phyloP scores from a whole-genome alignment of 306 rosid genomes.

The Trichosanthes truncata region DNA sequence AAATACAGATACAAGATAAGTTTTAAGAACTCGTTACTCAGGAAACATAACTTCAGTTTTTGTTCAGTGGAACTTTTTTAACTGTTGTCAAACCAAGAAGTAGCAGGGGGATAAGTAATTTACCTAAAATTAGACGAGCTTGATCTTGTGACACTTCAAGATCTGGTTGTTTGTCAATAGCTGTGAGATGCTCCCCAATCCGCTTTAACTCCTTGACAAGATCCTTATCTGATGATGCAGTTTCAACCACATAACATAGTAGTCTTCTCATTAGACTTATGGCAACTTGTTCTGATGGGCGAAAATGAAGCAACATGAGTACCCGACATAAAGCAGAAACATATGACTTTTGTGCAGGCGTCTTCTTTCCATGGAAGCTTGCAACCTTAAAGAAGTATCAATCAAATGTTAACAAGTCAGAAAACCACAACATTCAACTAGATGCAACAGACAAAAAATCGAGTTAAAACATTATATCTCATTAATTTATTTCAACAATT shows the following conservation, averaged over 20 bases:
- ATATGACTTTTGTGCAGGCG: constrained; percentile 76
- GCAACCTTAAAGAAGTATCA: constrained; percentile 41
- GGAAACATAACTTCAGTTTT: neutral
- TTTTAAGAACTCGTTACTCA: neutral
- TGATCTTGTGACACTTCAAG: constrained; percentile 39
- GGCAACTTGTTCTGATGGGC: constrained; percentile 60
- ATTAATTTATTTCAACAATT: neutral
- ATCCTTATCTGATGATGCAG: constrained; percentile 30
- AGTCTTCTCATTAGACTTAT: constrained; percentile 63
- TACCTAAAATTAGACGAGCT: constrained; percentile 39
- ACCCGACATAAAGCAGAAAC: constrained; percentile 56
- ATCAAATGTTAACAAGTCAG: constrained; percentile 9
- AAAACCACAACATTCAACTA: constrained; percentile 5
- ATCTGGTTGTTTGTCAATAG: constrained; percentile 43
- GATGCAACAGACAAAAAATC: neutral
- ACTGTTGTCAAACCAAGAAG: neutral
- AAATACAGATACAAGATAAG: neutral
- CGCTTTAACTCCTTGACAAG: constrained; percentile 35
- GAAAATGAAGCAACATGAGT: constrained; percentile 64
- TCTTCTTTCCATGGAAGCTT: constrained; percentile 59
- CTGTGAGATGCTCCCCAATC: constrained; percentile 56
- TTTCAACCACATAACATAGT: constrained; percentile 21
- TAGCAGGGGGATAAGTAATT: neutral
- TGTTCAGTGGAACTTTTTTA: neutral
- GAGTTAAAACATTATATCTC: neutral